Evolutionary conservation across 1,139 yeast species (phyloP).

Genomic region (Debaryomyces singareniensis): DNA sequence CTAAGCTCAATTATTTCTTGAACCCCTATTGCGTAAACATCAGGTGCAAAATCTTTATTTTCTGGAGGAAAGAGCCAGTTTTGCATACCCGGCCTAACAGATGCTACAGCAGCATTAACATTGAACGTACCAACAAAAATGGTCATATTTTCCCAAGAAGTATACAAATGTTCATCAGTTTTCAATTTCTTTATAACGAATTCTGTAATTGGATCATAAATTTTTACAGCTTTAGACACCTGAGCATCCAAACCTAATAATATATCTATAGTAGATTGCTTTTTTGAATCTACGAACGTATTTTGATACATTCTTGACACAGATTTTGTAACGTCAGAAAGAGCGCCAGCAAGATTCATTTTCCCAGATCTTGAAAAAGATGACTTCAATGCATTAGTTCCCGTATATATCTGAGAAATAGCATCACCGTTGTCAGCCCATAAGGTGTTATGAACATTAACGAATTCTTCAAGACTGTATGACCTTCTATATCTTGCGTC

Average conservation of each 20-base stretch:
- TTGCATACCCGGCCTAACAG: slow-evolving; percentile 48
- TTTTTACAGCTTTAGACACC: slow-evolving; percentile 60
- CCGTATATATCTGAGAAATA: slow-evolving; percentile 92
- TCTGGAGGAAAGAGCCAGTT: slow-evolving; percentile 78
- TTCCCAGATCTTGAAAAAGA: slow-evolving; percentile 92
- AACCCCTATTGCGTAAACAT: slow-evolving; percentile 78
- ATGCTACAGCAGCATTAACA: slow-evolving; percentile 66
- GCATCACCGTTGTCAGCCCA: slow-evolving; percentile 99
- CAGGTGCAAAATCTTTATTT: slow-evolving; percentile 41
- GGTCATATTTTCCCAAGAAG: slow-evolving; percentile 52
- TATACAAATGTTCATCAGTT: slow-evolving; percentile 47
- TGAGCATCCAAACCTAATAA: slow-evolving; percentile 72
- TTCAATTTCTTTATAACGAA: slow-evolving; percentile 60
- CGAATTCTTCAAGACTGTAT: slow-evolving; percentile 38
- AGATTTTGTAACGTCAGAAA: slow-evolving; percentile 93
- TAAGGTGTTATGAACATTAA: slow-evolving; percentile 64
- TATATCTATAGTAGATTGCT: slow-evolving; percentile 82
- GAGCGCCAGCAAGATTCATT: slow-evolving; percentile 93
- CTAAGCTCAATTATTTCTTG: slow-evolving; percentile 91
- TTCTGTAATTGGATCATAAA: slow-evolving; percentile 87
- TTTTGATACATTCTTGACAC: slow-evolving; percentile 94
- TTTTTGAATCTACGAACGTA: slow-evolving; percentile 87
- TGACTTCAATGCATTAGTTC: slow-evolving; percentile 92
- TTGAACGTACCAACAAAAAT: slow-evolving; percentile 85
- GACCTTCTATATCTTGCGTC: slow-evolving; percentile 13